Evolutionary conservation across 495 filamentous ascomycete species (phyloP).

Genomic region (Corynascus novoguineensis): DNA sequence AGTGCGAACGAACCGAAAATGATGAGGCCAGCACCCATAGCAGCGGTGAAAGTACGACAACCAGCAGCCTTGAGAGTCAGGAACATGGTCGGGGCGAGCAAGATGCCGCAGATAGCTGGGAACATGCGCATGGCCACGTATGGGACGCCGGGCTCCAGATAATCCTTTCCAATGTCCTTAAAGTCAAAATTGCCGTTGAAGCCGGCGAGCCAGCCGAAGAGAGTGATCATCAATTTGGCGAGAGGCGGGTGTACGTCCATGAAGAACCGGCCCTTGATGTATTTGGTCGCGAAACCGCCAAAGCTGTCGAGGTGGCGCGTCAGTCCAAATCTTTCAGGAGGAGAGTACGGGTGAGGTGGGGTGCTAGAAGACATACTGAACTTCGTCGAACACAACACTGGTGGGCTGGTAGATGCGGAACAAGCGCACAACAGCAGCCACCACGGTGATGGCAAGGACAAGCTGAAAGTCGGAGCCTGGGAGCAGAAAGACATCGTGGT

Average conservation of each 20-base stretch:
- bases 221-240: slow-evolving; percentile 89
- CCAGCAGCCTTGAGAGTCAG: slow-evolving; percentile 87
- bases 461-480: slow-evolving; percentile 76
- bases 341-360: neutral
- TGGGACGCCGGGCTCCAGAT: slow-evolving; percentile 86
- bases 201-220: slow-evolving; percentile 91
- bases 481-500: slow-evolving; percentile 69
- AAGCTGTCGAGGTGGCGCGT: slow-evolving; percentile 54
- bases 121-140: slow-evolving; percentile 97
- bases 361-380: slow-evolving; percentile 91
- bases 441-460: slow-evolving; percentile 62
- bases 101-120: slow-evolving; percentile 79
- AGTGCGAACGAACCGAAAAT: slow-evolving; percentile 69
- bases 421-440: slow-evolving; percentile 75
- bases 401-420: slow-evolving; percentile 95
- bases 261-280: slow-evolving; percentile 97
- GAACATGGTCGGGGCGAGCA: slow-evolving; percentile 87
- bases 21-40: slow-evolving; percentile 75
- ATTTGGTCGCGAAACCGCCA: slow-evolving; percentile 95
- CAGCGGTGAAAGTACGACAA: slow-evolving; percentile 76
- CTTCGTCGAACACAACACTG: slow-evolving; percentile 98
- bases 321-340: neutral
- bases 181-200: slow-evolving; percentile 97
- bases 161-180: slow-evolving; percentile 99
- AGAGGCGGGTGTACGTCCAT: slow-evolving; percentile 99